These are phyloP conservation scores for Aureobasidium sp. DNA, from an alignment of 2,329 filamentous ascomycete genomes.

Conservation along the genomic window DNA sequence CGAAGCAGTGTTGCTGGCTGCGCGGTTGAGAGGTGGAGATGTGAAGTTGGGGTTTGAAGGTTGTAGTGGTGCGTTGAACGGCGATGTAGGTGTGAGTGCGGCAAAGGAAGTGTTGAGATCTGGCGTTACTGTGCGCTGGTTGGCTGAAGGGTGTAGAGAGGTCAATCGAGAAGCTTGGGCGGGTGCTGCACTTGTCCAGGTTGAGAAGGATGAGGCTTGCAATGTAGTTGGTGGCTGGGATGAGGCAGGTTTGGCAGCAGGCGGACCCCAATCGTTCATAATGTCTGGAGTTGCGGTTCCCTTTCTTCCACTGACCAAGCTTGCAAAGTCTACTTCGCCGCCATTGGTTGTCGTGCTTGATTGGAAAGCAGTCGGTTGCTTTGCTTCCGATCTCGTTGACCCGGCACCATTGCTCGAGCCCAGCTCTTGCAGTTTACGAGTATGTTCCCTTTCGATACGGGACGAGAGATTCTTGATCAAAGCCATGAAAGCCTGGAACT, in stretches of 20 bases:
- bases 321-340: slow-evolving; percentile 74
- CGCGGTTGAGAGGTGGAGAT: slow-evolving; percentile 18
- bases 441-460: slow-evolving; percentile 82
- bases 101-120: slow-evolving; percentile 27
- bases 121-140: slow-evolving; percentile 26
- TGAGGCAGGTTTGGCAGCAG: slow-evolving; percentile 27
- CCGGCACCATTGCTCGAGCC: slow-evolving; percentile 43
- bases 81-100: slow-evolving; percentile 29
- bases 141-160: slow-evolving; percentile 16
- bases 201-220: slow-evolving; percentile 35
- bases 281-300: slow-evolving; percentile 28
- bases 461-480: slow-evolving; percentile 73
- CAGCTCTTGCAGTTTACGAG: slow-evolving; percentile 78
- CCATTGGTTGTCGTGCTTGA: slow-evolving; percentile 30
- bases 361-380: slow-evolving; percentile 45
- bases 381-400: slow-evolving; percentile 38
- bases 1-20: slow-evolving; percentile 23
- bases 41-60: slow-evolving; percentile 15
- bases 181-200: slow-evolving; percentile 29
- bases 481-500: slow-evolving; percentile 81
- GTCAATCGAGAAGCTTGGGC: background rate
- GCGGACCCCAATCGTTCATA: slow-evolving; percentile 37
- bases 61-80: slow-evolving; percentile 23
- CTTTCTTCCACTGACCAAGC: slow-evolving; percentile 73
- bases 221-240: slow-evolving; percentile 21